Conservation (phyloP, 225 moss, liverwort and hornwort genomes). For the Climacium dendroides region DNA sequence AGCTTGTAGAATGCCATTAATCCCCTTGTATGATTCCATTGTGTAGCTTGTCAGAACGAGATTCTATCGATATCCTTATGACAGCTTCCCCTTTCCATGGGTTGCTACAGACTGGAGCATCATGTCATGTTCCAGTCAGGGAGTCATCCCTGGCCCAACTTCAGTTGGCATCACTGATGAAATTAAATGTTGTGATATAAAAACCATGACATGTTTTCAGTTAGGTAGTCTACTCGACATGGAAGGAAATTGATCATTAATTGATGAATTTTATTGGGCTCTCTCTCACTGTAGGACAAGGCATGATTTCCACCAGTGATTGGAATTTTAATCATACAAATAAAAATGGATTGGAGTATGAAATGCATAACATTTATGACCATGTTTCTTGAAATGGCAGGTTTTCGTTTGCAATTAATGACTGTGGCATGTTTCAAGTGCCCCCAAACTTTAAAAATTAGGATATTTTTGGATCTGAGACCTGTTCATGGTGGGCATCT, state of each 20-base stretch:
- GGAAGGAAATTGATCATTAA: background rate
- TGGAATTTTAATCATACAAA: background rate
- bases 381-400: background rate
- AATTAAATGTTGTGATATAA: background rate
- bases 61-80: background rate
- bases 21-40: background rate
- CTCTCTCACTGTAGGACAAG: background rate
- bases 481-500: background rate
- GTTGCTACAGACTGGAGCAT: background rate
- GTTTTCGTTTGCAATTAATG: no score
- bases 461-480: background rate
- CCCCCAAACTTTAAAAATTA: background rate
- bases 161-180: background rate
- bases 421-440: background rate
- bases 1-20: background rate
- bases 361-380: background rate
- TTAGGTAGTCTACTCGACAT: no score
- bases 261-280: background rate
- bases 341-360: background rate
- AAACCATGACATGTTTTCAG: background rate
- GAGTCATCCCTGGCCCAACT: background rate
- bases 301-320: no score
- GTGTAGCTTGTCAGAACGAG: background rate
- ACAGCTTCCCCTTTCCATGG: background rate
- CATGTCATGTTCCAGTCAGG: background rate